Evolutionary conservation across 176 grass and related monocot genomes (phyloP).

Genomic region (Miscanthus lutarioriparius): DNA sequence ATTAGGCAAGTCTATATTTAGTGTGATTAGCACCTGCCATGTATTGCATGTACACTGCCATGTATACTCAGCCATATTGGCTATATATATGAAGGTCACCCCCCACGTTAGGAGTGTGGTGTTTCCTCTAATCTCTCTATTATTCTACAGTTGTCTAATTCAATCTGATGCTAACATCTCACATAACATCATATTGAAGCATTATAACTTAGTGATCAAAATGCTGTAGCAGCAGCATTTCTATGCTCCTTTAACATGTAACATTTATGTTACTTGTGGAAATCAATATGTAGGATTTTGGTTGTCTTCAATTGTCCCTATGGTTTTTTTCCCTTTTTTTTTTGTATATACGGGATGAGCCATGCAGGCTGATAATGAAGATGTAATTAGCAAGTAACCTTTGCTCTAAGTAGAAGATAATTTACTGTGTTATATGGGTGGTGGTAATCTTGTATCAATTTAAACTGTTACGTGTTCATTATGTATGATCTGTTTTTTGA

Average conservation of each 20-base stretch:
- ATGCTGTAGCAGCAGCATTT: not conserved
- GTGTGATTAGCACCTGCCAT: too few relatives aligned
- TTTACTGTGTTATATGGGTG: not conserved
- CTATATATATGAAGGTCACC: too few relatives aligned
- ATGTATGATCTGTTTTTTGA: not conserved
- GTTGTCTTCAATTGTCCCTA: not conserved
- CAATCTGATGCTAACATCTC: not conserved
- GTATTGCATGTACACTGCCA: too few relatives aligned
- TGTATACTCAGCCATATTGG: too few relatives aligned
- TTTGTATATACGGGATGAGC: not conserved
- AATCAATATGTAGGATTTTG: not conserved
- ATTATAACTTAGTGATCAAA: not conserved
- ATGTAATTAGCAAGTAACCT: not conserved
- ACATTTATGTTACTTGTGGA: not conserved
- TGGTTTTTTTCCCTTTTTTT: not conserved
- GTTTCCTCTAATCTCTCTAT: too few relatives aligned
- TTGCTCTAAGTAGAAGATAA: not conserved
- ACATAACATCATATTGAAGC: not conserved
- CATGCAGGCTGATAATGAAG: not conserved
- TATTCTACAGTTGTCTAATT: too few relatives aligned
- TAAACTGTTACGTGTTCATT: not conserved
- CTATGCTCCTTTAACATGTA: not conserved
- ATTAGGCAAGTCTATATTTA: too few relatives aligned
- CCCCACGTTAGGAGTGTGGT: too few relatives aligned
- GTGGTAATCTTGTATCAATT: not conserved